These are phyloP conservation scores for Phycomyces blakesleeanus DNA, from an alignment of 192 early-diverging fungal genomes.

Conservation along the genomic window DNA sequence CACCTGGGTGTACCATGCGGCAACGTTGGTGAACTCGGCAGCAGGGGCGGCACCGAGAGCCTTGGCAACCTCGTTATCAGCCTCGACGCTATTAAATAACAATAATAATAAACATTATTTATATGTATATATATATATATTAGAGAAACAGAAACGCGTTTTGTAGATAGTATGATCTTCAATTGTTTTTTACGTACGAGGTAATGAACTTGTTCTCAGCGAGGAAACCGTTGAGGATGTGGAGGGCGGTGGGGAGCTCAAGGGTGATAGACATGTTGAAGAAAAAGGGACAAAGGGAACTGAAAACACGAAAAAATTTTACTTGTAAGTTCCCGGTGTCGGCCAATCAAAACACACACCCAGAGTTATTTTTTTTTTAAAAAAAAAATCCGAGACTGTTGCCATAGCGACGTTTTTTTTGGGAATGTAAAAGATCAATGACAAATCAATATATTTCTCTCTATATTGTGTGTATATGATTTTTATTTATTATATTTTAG, in stretches of 20 bases:
- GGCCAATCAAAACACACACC: neutral
- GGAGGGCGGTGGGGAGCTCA: conserved; percentile 34
- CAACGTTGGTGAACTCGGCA: conserved; percentile 30
- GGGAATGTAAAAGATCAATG: too few species aligned
- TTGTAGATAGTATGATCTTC: too few species aligned
- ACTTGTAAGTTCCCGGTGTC: neutral
- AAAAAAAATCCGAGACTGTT: neutral
- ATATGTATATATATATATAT: neutral
- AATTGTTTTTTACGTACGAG: conserved; percentile 11
- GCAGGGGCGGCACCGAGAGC: conserved; percentile 34
- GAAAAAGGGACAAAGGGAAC: conserved; percentile 14
- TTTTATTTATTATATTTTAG: too few species aligned
- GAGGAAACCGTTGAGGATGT: conserved; percentile 36
- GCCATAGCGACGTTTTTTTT: too few species aligned
- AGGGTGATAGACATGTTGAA: conserved; percentile 37
- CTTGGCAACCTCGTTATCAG: conserved; percentile 31
- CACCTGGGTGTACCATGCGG: conserved; percentile 34
- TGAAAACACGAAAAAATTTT: conserved; percentile 13
- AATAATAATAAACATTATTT: too few species aligned
- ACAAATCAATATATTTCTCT: too few species aligned
- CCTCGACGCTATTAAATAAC: conserved; percentile 20
- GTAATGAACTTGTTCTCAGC: conserved; percentile 34
- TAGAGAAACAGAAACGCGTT: neutral
- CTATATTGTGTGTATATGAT: too few species aligned
- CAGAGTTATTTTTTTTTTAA: neutral